A percentile compares a stretch with the other conserved stretches of the same genome.
These are phyloP conservation scores for Floccularia luteovirens DNA, from an alignment of 768 basidiomycete genomes.

Conservation along the genomic window DNA sequence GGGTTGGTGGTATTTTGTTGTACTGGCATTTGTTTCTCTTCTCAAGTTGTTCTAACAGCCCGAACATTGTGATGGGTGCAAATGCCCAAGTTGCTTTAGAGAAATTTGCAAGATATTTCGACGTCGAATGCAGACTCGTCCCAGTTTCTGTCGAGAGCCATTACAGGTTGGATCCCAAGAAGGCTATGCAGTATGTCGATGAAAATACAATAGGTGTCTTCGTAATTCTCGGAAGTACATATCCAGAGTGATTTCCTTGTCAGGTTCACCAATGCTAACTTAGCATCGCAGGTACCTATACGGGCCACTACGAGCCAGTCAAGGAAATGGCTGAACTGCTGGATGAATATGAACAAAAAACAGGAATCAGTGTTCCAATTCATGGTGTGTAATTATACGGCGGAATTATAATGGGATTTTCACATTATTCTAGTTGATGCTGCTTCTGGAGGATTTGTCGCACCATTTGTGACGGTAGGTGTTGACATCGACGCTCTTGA, in stretches of 20 bases:
- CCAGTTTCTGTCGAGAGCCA: slow-evolving; percentile 43
- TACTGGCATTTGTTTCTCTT: neutral
- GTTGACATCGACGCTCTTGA: slow-evolving; percentile 10
- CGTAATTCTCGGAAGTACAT: slow-evolving; percentile 41
- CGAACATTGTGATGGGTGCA: slow-evolving; percentile 62
- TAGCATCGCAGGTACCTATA: slow-evolving; percentile 45
- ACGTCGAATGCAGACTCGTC: slow-evolving; percentile 55
- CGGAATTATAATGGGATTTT: slow-evolving; percentile 15
- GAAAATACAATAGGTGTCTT: slow-evolving; percentile 73
- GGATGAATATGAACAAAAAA: slow-evolving; percentile 55
- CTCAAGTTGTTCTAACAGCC: slow-evolving; percentile 22
- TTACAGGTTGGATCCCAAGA: slow-evolving; percentile 51
- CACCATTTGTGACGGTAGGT: slow-evolving; percentile 45
- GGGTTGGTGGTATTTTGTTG: slow-evolving; percentile 31
- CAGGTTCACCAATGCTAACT: slow-evolving; percentile 41
- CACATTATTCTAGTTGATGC: slow-evolving; percentile 48
- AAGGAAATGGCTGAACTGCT: slow-evolving; percentile 75
- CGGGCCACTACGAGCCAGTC: slow-evolving; percentile 74
- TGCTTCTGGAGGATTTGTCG: slow-evolving; percentile 61
- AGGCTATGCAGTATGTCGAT: slow-evolving; percentile 59
- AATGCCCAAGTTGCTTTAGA: slow-evolving; percentile 69
- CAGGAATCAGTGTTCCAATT: slow-evolving; percentile 54
- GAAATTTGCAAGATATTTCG: slow-evolving; percentile 67
- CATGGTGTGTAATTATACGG: slow-evolving; percentile 45
- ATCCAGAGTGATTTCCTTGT: slow-evolving; percentile 6